Evolutionary conservation across 108 stramenopile species (phyloP), one percentile per base, ranked within the genome.

Genomic region (Cyclostephanos invisitatus): DNA sequence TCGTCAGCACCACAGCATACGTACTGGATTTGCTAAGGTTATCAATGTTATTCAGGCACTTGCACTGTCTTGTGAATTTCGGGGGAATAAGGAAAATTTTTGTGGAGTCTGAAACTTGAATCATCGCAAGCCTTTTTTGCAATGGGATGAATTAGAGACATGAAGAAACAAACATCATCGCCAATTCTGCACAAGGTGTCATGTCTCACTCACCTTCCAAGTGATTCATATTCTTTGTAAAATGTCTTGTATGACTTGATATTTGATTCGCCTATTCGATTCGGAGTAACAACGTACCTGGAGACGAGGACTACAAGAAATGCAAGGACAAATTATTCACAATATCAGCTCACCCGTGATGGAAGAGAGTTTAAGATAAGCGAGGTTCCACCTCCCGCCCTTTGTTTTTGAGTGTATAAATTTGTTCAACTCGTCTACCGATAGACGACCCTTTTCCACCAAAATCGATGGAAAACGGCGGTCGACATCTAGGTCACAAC

Each of bases 51-150:
- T 57, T 63, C 53, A 83, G 48, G 60, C 82, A 64, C 57, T 69
- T 72, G 51, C 57, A 65, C 32, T 69, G 48, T 62, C 69, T 38
- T 50, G 85, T 75, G 70, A 89, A 91, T 40, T 86, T 87, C 1
- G 90, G 90, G 10, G 87, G 87, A 10, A 91, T 78, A 51, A 91
- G 62, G 72, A 89, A 91, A 10, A 87, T 51, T 65, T 91, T 91
- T 18, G 84, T 83, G 10, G 82, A 63, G 66, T 84, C 74, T 11
- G 70, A 64, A 8, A 89, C 64, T 40, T 74, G 70, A 32, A 88
- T 79, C 86, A 88, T 91, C 32, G 83, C 78, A 36, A 91, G 86
- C 11, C 90, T 48, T 36, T 75, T 2, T 56, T 2, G 25, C 6
- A 28, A 21, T 14, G 55, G 0, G 28, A 28, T 20, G 18, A 21